Conservation (phyloP, 2,329 filamentous ascomycete species). For the Pseudophaeomoniella oleicola region DNA sequence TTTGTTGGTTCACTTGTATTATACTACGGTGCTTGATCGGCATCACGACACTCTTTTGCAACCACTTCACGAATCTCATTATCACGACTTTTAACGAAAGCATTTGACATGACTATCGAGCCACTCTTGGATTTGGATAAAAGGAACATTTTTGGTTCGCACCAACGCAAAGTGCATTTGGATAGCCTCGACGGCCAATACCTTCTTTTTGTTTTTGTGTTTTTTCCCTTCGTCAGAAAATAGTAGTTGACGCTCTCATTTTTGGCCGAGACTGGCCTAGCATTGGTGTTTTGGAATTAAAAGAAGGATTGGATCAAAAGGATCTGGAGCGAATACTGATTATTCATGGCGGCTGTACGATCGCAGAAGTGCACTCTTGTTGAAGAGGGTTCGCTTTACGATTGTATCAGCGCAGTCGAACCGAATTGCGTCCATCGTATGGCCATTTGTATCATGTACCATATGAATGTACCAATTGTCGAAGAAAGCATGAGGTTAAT, state of each 20-base stretch:
- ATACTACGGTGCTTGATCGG: no score
- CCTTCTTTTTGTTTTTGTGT: not conserved
- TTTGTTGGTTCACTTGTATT: no score
- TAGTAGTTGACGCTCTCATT: no score
- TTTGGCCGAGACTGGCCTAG: no score
- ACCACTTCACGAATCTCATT: not conserved
- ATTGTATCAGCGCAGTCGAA: not conserved
- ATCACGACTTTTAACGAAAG: not conserved
- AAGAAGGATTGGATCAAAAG: no score
- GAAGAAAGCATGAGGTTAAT: no score
- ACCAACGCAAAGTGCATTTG: not conserved
- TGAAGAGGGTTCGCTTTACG: not conserved
- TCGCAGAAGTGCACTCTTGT: not conserved
- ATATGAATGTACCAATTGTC: no score
- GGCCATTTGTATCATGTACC: no score
- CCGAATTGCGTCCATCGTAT: no score
- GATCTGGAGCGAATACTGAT: no score
- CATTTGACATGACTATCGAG: not conserved
- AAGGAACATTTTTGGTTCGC: not conserved
- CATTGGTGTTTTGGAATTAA: not conserved
- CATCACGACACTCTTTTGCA: not conserved
- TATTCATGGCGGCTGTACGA: not conserved
- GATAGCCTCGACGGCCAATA: not conserved
- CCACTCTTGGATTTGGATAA: no score
- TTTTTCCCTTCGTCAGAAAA: not conserved